Evolutionary conservation across 768 basidiomycete genomes (phyloP).

Genomic region (Boletellus emodensis): DNA sequence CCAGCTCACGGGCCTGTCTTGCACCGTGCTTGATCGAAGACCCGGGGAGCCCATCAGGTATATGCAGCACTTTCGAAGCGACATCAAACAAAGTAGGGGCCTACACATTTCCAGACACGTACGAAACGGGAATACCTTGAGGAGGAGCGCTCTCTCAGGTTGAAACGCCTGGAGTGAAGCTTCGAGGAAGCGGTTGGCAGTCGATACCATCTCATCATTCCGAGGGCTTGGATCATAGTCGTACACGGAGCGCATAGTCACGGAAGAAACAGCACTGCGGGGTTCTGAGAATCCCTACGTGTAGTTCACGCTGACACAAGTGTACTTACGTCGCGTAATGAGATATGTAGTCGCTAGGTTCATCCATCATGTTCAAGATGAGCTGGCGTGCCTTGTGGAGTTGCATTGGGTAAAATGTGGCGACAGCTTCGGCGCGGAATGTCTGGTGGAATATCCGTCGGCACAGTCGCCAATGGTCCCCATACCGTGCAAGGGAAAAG

Average conservation of each 20-base stretch:
- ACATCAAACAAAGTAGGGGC: background rate
- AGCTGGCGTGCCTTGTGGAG: slow-evolving; percentile 7
- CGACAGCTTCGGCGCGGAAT: slow-evolving; percentile 1
- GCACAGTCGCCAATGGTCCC: slow-evolving; percentile 9
- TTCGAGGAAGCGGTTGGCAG: slow-evolving; percentile 8
- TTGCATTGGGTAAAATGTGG: slow-evolving; percentile 7
- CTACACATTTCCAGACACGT: background rate
- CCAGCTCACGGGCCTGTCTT: slow-evolving; percentile 4
- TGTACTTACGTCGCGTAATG: slow-evolving; percentile 11
- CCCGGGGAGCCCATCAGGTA: slow-evolving; percentile 27
- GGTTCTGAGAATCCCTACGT: background rate
- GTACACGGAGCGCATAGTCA: slow-evolving; percentile 18
- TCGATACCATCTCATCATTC: slow-evolving; percentile 15
- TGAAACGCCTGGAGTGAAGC: slow-evolving; percentile 3
- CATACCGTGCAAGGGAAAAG: slow-evolving; percentile 11
- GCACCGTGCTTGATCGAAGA: slow-evolving; percentile 13
- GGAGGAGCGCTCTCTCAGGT: slow-evolving; percentile 13
- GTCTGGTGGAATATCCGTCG: slow-evolving; percentile 18
- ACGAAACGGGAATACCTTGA: slow-evolving; percentile 18
- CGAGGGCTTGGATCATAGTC: slow-evolving; percentile 18
- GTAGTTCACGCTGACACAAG: background rate
- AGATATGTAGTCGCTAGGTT: background rate
- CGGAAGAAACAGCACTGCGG: slow-evolving; percentile 31
- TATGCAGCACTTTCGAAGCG: slow-evolving; percentile 16
- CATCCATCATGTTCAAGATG: slow-evolving; percentile 3